phyloP scores from a whole-genome alignment of 1,284 basidiomycete species.

The Gyrodon tennesseensis region DNA sequence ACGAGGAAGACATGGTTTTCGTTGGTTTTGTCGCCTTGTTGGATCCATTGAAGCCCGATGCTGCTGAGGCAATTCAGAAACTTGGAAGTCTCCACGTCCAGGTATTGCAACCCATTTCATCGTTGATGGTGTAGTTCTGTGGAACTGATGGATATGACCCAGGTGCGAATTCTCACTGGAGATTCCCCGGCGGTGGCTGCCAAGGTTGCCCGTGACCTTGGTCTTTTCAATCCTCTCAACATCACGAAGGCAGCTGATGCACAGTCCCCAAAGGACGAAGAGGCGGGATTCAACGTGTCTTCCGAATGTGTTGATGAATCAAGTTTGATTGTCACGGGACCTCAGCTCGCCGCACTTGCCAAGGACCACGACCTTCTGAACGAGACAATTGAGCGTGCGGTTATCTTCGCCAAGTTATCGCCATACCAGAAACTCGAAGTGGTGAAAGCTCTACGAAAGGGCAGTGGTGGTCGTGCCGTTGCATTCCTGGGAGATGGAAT shows the following conservation, averaged over 20 bases:
- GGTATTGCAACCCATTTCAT: conserved; percentile 26
- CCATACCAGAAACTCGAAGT: conserved; percentile 43
- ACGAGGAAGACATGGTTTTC: conserved; percentile 40
- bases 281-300: conserved; percentile 26
- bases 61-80: conserved; percentile 40
- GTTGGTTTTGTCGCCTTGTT: conserved; percentile 39
- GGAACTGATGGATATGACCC: conserved; percentile 9
- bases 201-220: conserved; percentile 43
- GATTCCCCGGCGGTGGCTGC: conserved; percentile 41
- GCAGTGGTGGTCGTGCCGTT: conserved; percentile 38
- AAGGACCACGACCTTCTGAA: conserved; percentile 37
- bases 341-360: conserved; percentile 39
- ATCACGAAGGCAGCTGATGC: conserved; percentile 12
- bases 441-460: conserved; percentile 39
- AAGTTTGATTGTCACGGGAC: conserved; percentile 38
- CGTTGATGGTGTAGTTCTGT: neutral
- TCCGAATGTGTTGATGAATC: conserved; percentile 32
- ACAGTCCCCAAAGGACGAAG: conserved; percentile 35
- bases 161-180: conserved; percentile 42
- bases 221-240: conserved; percentile 36
- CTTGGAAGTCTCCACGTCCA: conserved; percentile 40
- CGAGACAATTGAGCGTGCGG: conserved; percentile 42
- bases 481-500: conserved; percentile 43
- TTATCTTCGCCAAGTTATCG: conserved; percentile 42
- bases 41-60: conserved; percentile 42